Evolutionary conservation across 192 early-diverging fungal genomes (phyloP), one percentile per base, ranked within the genome.

Genomic region (Podochytrium sp.): DNA sequence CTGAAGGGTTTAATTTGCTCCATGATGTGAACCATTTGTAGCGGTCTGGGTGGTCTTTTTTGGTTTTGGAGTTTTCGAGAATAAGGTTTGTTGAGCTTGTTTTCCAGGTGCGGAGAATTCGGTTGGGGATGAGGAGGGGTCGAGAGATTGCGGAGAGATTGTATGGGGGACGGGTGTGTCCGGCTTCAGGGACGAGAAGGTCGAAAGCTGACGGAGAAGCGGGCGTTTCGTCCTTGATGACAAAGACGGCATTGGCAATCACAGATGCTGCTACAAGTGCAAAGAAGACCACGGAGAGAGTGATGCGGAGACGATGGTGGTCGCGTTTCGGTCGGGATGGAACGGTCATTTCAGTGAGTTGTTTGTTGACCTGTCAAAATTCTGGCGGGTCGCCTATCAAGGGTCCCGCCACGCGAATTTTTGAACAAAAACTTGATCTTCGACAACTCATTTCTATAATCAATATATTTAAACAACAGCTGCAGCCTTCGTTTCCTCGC

Each of bases 91-190:
- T 53, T 35, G 12, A 39, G 16, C 23, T 38, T 10, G 69, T 51
- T 57, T 60, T 60, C 69, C 69, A 71, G 5, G 69, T 71, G n/a
- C 69, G 53, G 23, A 71, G 41, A 43, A 71, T 57, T 33, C 12
- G 56, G 6, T 71, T 14, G 29, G 69, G 69, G 30, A 71, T 71
- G 5, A 60, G 53, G n/a, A n/a, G 5, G 20, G 66, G 32, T 38
- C 41, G 57, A 33, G 69, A 71, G 25, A 71, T 59, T 34, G 58
- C 60, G 14, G 69, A 57, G 6, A 59, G 32, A 23, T 7, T 10
- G 33, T 55, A 34, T 27, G 59, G 6, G 14, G 30, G 30, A 18
- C 37, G 32, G 12, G 5, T 4, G 14, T 25, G 0, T 12, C 16
- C 20, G 55, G 55, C 59, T 10, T 12, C 12, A 12, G 55, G 18